Evolutionary conservation across 495 filamentous ascomycete genomes (phyloP).

Genomic region (Xanthoparmelia taractica): DNA sequence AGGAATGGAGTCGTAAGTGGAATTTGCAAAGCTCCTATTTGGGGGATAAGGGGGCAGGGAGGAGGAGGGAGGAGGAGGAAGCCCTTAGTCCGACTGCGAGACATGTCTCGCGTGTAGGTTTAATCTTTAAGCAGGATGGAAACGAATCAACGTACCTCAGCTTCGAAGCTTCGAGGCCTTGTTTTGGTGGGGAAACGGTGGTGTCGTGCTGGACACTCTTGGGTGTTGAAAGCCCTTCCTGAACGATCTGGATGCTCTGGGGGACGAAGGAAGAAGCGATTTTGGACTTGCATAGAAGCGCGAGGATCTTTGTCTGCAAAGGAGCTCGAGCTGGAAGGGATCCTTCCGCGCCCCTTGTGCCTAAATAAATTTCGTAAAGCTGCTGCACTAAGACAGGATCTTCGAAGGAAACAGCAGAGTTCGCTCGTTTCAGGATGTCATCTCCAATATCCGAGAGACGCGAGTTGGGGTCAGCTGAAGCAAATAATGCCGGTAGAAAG

Average conservation of each 20-base stretch:
- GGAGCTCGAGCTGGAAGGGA: constrained; percentile 53
- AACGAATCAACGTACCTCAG: constrained; percentile 39
- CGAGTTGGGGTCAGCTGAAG: constrained; percentile 73
- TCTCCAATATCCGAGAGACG: constrained; percentile 73
- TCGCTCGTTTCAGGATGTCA: constrained; percentile 71
- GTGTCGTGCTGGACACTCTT: constrained; percentile 28
- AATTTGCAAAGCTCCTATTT: background rate
- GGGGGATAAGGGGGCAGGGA: too few species aligned
- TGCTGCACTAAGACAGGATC: constrained; percentile 51
- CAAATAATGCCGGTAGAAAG: constrained; percentile 75
- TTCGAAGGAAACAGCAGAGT: constrained; percentile 60
- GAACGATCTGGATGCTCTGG: constrained; percentile 60
- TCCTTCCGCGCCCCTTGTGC: constrained; percentile 35
- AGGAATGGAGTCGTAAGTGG: background rate
- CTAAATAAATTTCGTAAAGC: constrained; percentile 65
- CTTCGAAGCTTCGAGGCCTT: constrained; percentile 63
- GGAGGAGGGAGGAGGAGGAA: background rate
- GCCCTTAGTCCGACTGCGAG: background rate
- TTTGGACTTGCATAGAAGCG: constrained; percentile 67
- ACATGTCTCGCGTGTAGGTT: background rate
- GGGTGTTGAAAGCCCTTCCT: constrained; percentile 47
- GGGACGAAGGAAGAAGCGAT: constrained; percentile 55
- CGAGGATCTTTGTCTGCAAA: constrained; percentile 67
- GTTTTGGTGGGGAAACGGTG: constrained; percentile 40
- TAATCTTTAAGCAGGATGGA: background rate